Conservation (phyloP, 495 filamentous ascomycete species). For the Penicilliopsis zonata region DNA sequence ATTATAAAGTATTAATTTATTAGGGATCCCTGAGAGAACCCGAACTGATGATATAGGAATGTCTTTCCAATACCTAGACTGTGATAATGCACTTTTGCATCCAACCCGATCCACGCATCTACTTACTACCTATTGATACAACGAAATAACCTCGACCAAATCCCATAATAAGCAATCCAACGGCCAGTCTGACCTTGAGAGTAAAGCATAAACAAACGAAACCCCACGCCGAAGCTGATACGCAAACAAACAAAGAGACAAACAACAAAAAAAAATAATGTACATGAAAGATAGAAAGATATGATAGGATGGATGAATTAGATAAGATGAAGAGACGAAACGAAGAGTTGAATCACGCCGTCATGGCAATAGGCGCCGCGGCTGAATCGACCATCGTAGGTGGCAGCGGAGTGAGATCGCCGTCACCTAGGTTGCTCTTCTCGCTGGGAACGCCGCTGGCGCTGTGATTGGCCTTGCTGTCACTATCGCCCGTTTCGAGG, state of each 20-base stretch:
- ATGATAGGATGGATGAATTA: conserved; percentile 11
- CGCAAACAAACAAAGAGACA: conserved; percentile 18
- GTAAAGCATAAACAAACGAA: conserved; percentile 5
- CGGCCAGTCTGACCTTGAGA: background rate
- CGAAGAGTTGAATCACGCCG: conserved; percentile 16
- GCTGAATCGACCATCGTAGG: conserved; percentile 32
- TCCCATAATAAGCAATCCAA: too few species aligned
- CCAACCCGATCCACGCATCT: too few species aligned
- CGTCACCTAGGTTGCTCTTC: conserved; percentile 52
- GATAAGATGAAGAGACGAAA: conserved; percentile 4
- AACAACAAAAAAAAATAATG: conserved; percentile 5
- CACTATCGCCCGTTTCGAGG: conserved; percentile 48
- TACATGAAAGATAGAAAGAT: conserved; percentile 6
- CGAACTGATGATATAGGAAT: too few species aligned
- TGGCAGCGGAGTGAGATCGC: conserved; percentile 30
- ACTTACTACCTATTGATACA: too few species aligned
- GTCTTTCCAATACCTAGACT: too few species aligned
- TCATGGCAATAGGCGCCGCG: conserved; percentile 31
- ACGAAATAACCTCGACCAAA: too few species aligned
- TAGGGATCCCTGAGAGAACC: too few species aligned
- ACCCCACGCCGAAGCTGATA: conserved; percentile 6
- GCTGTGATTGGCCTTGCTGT: conserved; percentile 65
- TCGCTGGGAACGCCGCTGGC: conserved; percentile 46
- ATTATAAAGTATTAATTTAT: too few species aligned
- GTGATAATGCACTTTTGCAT: too few species aligned